These are phyloP conservation scores for Ananas comosus DNA, from an alignment of 176 grass and related monocot genomes.

Conservation along the genomic window DNA sequence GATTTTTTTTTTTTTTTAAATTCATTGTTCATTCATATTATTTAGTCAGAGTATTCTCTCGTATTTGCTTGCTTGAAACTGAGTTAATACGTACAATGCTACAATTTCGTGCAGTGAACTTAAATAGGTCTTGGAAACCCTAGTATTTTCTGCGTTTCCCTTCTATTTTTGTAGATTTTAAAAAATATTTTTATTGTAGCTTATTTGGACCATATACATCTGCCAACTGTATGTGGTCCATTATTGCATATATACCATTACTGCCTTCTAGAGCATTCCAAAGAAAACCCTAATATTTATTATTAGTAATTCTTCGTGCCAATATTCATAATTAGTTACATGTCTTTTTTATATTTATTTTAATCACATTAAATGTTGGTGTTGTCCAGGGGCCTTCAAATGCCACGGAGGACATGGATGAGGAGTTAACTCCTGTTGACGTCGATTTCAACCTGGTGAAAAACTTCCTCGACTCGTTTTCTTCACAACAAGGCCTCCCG, in stretches of 20 bases:
- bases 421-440: conserved; percentile 75
- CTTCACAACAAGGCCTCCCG: conserved; percentile 84
- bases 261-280: no score
- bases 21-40: no score
- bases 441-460: conserved; percentile 87
- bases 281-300: no score
- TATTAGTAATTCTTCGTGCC: background rate
- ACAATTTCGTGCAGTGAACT: no score
- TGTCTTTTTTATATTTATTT: background rate
- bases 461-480: conserved; percentile 79
- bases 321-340: background rate
- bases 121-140: no score
- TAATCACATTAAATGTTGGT: background rate
- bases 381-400: conserved; percentile 55
- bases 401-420: conserved; percentile 30
- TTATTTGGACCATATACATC: background rate
- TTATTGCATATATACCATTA: no score
- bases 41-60: no score
- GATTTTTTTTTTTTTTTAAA: no score
- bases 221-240: no score
- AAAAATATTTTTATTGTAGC: background rate
- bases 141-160: no score
- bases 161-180: conserved; percentile 8
- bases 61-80: no score
- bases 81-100: no score